Evolutionary conservation across 352 stramenopile genomes (phyloP).

Genomic region (Phytophthora cactorum): DNA sequence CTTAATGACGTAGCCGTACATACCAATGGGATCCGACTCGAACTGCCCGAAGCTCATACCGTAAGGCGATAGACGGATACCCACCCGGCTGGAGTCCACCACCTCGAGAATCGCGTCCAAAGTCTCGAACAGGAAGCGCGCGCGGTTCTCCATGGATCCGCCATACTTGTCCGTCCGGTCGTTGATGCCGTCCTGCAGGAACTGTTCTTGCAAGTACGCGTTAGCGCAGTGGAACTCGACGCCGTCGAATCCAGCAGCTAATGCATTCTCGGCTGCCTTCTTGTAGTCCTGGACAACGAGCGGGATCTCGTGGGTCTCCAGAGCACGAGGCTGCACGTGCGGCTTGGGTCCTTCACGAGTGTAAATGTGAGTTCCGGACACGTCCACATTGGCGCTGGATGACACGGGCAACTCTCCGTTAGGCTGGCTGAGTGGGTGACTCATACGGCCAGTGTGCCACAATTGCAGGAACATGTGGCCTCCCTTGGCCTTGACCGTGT

Average conservation of each 20-base stretch:
- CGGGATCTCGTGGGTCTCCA: constrained; percentile 80
- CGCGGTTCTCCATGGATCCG: constrained; percentile 48
- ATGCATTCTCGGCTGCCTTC: constrained; percentile 66
- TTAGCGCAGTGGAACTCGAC: constrained; percentile 90
- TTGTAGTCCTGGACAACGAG: constrained; percentile 74
- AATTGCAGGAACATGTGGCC: constrained; percentile 44
- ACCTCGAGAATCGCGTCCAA: constrained; percentile 59
- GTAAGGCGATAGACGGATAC: constrained; percentile 42
- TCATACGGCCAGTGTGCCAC: constrained; percentile 40
- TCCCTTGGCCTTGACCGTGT: constrained; percentile 64
- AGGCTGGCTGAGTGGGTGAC: constrained; percentile 43
- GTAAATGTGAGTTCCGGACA: constrained; percentile 21
- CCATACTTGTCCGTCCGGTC: constrained; percentile 84
- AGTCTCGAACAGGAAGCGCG: constrained; percentile 49
- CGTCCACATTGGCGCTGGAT: constrained; percentile 47
- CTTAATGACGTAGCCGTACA: constrained; percentile 45
- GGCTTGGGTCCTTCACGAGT: constrained; percentile 45
- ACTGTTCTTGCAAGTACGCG: constrained; percentile 92
- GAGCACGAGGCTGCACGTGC: constrained; percentile 54
- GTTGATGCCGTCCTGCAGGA: constrained; percentile 81
- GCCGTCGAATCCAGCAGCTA: constrained; percentile 56
- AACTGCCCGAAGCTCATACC: constrained; percentile 45
- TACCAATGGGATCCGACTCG: constrained; percentile 43
- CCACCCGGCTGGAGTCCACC: constrained; percentile 42
- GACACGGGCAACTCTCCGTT: constrained; percentile 55